A percentile compares a stretch with the other conserved stretches of the same genome.
Evolutionary conservation across 257 asterid genomes (phyloP).

Genomic region (Orobanche coerulescens): DNA sequence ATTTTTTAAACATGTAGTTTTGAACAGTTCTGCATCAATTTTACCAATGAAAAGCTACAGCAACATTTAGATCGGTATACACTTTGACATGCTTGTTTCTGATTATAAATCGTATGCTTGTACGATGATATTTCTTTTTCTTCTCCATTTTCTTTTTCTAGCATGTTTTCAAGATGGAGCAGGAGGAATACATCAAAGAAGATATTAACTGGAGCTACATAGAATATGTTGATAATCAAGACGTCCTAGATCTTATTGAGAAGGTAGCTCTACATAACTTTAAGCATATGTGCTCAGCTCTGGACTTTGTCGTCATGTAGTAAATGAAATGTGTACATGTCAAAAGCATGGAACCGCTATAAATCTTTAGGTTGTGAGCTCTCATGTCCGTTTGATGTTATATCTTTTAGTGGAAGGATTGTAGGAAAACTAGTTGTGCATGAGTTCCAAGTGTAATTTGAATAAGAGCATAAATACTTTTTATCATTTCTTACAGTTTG

Average conservation of each 20-base stretch:
- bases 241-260: constrained; percentile 84
- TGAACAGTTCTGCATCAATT: constrained; percentile 89
- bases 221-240: constrained; percentile 85
- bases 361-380: not conserved
- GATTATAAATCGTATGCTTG: constrained; percentile 18
- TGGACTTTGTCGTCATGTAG: constrained; percentile 7
- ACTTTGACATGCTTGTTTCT: constrained; percentile 19
- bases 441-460: constrained; percentile 9
- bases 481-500: not conserved
- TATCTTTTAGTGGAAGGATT: not conserved
- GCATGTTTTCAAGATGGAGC: constrained; percentile 96
- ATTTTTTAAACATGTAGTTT: constrained; percentile 42
- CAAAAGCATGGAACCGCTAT: not conserved
- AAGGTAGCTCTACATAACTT: constrained; percentile 46
- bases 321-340: too few species aligned
- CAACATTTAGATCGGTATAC: constrained; percentile 84
- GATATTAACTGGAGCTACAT: constrained; percentile 92
- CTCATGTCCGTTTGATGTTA: not conserved
- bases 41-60: constrained; percentile 90
- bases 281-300: not conserved
- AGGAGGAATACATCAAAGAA: constrained; percentile 83
- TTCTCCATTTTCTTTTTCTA: constrained; percentile 27
- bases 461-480: too few species aligned
- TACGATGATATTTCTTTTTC: constrained; percentile 8
- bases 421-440: not conserved